A percentile compares a stretch with the other conserved stretches of the same genome.
phyloP scores from a whole-genome alignment of 176 grass and related monocot species.

The Poa annua region DNA sequence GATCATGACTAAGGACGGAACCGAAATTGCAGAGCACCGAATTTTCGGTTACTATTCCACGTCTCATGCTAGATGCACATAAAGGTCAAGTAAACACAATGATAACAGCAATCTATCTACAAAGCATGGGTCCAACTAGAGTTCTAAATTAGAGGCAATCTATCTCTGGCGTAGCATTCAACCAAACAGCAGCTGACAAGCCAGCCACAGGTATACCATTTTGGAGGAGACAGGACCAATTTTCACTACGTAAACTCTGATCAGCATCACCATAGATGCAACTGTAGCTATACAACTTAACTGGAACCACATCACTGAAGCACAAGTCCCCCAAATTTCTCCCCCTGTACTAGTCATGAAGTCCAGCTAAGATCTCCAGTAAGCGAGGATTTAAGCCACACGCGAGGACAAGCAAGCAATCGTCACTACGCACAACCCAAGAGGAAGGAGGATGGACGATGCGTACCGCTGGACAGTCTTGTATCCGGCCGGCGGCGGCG shows the following conservation, averaged over 20 bases:
- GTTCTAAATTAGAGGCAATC: not conserved
- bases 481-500: not conserved
- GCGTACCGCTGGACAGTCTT: not conserved
- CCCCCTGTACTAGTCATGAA: not conserved
- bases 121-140: not conserved
- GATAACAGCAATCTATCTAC: not conserved
- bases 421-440: not conserved
- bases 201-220: not conserved
- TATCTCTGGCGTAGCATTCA: not conserved
- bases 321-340: not conserved
- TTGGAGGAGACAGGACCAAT: not conserved
- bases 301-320: not conserved
- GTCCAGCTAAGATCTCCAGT: not conserved
- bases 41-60: too few species aligned
- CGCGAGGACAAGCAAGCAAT: not conserved
- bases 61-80: not conserved
- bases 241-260: not conserved
- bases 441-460: not conserved
- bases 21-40: too few species aligned
- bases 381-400: not conserved
- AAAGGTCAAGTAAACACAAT: not conserved
- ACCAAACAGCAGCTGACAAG: not conserved
- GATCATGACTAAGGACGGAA: too few species aligned
- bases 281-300: not conserved
- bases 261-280: not conserved